Base-by-base conservation (phyloP, 164 flowering plant genomes). In the Stephania yunnanensis region DNA sequence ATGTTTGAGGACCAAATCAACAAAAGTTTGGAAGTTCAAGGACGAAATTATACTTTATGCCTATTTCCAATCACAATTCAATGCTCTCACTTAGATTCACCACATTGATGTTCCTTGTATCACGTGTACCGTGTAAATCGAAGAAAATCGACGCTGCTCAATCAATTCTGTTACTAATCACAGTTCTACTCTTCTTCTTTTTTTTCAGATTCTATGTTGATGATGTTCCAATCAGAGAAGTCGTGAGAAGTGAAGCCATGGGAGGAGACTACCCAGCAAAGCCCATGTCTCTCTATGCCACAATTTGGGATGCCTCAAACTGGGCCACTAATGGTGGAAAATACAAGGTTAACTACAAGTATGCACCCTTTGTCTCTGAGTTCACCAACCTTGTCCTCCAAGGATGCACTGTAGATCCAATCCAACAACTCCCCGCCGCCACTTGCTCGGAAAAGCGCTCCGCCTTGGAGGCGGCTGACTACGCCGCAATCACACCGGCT, bases 241-340 rank as follows among this genome's bases (percentile, higher is more conserved):
- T 92, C 2, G 75, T 86, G 6, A 80, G 89, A 5, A 85, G 68
- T 25, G 89, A 81, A 0, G 97, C 71, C 22, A 95, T 95, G 97
- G 91, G 94, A 0, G 86, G 82, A 0, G 99, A 95, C 77, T 95
- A 80, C 85, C 99, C 99, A 17, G 81, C 94, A 6, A 95, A 93
- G 83, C 98, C 99, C 1, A 95, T 95, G 99, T 72, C 91, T 0
- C 67, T 95, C 2, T 95, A 95, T 78, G 95, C 99, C 46, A 95
- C 99, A 42, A 95, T 95, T 12, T 95, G 99, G 99, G 98, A 95
- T 22, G 99, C 94, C 1, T 93, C 98, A 4, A 77, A 76, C 25
- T 95, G 99, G 99, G 99, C 99, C 10, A 93, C 99, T 0, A 68
- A 82, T 5, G 99, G 99, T 0, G 99, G 99, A 71, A 86, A 84